Base-by-base conservation (phyloP, 2,329 filamentous ascomycete species). In the Cercospora berteroae region DNA sequence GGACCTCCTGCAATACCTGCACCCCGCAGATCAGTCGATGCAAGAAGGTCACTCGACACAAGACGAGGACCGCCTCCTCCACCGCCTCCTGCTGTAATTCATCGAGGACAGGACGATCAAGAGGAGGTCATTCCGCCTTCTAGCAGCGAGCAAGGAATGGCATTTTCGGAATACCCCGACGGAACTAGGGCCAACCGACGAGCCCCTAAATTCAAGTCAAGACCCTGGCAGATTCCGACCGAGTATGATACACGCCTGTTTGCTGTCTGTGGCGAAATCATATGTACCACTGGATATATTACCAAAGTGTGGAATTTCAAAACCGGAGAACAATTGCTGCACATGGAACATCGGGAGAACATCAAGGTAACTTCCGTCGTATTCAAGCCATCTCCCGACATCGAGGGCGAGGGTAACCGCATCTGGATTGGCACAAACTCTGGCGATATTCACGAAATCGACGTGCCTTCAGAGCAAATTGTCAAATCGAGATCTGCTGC, bases 391-490 rank as follows among this genome's bases (percentile, higher is more conserved):
- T 90, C 90, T 0, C 83, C 85, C 2, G 87, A 90, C 70, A 86
- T 94, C 1, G 87, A 92, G 67, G 88, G 94, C 57, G 94, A 98
- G 79, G 94, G 93, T 5, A 86, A 86, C 63, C 86, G 89, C 13
- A 73, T 99, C 25, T 99, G 95, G 95, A 87, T 98, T 33, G 95
- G 95, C 7, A 97, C 90, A 52, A 96, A 90, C 72, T 84, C 88
- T 6, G 95, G 95, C 58, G 95, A 99, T 70, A 83, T 99, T 44
- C 88, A 94, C 76, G 95, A 99, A 80, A 86, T 96, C 55, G 94
- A 99, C 77, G 87, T 98, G 64, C 82, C 84, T 2, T 89, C 88
- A 0, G 89, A 94, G 75, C 87, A 85, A 39, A 84, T 97, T 56
- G 83, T 92, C 13, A 83, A 86, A 29, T 90, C 86, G 18, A 92